Base-by-base conservation (phyloP, 805 yeast species). In the Millerozyma acaciae region DNA sequence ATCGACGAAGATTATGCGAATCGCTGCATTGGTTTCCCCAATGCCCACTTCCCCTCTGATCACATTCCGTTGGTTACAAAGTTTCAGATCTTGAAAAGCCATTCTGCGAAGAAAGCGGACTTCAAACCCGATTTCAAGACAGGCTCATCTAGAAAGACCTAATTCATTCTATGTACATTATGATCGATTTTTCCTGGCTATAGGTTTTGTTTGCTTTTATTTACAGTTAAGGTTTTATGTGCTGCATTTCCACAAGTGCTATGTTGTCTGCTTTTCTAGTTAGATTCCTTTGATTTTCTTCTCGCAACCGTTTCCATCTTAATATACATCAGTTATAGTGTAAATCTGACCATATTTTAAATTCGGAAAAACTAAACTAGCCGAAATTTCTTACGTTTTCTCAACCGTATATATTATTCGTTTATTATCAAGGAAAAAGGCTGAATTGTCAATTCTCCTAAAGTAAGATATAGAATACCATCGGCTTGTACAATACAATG, bases 21-120 rank as follows among this genome's bases (percentile, higher is more conserved):
- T 35, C 80, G 80, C 45, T 78, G 78, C 40, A 82, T 93, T 54
- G 99, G 97, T 6, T 79, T 93, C 59, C 99, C 99, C 14, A 86
- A 86, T 53, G 86, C 88, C 15, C 85, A 88, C 55, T 84, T 82
- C 65, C 96, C 97, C 16, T 85, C 95, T 30, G 97, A 90, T 60
- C 97, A 90, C 62, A 75, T 90, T 49, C 89, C 96, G n/a, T 65
- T 90, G 41, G 74, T 87, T 35, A 71, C 89, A 13, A 78, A 80
- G 55, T 81, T 90, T 50, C 85, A 79, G 49, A 76, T 88, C 51
- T 76, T 75, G 50, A 78, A 75, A 47, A 48, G 55, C 30, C 53
- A 52, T 13, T 47, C 50, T 10, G 45, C 43, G 4, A 41, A 40
- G 28, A 57, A 62, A 50, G 59, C 66, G 9, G 72, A 67, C 41